phyloP scores from a whole-genome alignment of 176 grass and related monocot species.

The Oryza coarctata region DNA sequence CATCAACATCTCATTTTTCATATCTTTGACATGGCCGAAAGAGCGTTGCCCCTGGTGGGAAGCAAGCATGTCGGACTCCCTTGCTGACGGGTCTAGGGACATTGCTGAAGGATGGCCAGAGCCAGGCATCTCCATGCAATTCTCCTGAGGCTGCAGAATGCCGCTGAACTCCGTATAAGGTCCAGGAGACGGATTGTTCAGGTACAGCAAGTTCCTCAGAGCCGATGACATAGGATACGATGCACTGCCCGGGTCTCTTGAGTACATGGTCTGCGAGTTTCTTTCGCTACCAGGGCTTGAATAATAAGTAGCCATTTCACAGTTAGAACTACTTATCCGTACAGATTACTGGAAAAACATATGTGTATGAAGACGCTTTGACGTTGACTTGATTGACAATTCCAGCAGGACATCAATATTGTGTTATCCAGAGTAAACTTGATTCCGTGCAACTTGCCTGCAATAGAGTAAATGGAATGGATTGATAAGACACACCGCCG shows the following conservation, averaged over 20 bases:
- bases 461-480: conserved; percentile 19
- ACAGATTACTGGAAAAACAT: conserved; percentile 22
- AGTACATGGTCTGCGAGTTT: conserved; percentile 59
- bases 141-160: conserved; percentile 53
- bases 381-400: background rate
- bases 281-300: conserved; percentile 69
- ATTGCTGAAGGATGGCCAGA: conserved; percentile 39
- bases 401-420: conserved; percentile 23
- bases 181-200: conserved; percentile 49
- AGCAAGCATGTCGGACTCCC: conserved; percentile 61
- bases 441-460: conserved; percentile 18
- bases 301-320: conserved; percentile 76
- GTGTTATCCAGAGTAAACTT: conserved; percentile 4
- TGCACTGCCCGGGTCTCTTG: conserved; percentile 39
- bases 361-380: conserved; percentile 5
- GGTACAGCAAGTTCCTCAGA: conserved; percentile 79
- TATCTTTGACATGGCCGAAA: conserved; percentile 46
- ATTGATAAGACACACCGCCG: conserved; percentile 1
- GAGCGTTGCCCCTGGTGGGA: conserved; percentile 46
- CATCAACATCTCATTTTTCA: conserved; percentile 63
- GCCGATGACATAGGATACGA: conserved; percentile 64
- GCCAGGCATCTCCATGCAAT: conserved; percentile 53
- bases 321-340: background rate
- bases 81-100: conserved; percentile 49
- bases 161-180: conserved; percentile 65